phyloP scores from a whole-genome alignment of 495 filamentous ascomycete species.

The Viridothelium virens region DNA sequence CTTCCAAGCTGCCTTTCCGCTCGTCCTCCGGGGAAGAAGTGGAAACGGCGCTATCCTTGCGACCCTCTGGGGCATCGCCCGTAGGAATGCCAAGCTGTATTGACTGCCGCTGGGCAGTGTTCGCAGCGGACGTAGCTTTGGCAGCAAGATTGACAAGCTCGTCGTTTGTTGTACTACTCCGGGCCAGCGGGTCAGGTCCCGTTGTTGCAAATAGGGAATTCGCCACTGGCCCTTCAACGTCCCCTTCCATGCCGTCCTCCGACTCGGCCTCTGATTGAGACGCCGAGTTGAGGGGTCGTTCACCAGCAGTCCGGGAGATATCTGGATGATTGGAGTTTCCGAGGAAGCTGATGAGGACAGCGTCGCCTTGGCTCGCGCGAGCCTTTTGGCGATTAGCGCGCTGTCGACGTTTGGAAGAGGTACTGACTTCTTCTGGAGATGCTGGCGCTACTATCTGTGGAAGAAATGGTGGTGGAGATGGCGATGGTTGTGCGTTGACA shows the following conservation, averaged over 20 bases:
- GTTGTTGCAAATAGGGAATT: neutral
- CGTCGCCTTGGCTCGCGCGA: constrained; percentile 29
- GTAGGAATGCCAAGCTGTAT: constrained; percentile 6
- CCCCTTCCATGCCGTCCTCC: constrained; percentile 27
- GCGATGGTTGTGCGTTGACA: constrained; percentile 26
- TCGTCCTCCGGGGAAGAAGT: constrained; percentile 5
- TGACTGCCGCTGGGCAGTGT: neutral
- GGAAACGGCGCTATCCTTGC: constrained; percentile 10
- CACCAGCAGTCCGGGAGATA: constrained; percentile 26
- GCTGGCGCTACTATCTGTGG: constrained; percentile 14
- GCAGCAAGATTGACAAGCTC: constrained; percentile 9
- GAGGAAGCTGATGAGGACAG: constrained; percentile 27
- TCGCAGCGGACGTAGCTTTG: neutral
- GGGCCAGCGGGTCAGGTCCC: constrained; percentile 1
- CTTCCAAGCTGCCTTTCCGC: constrained; percentile 3
- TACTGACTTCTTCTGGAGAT: constrained; percentile 26
- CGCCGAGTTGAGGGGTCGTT: constrained; percentile 25
- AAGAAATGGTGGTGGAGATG: constrained; percentile 27
- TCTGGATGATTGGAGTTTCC: constrained; percentile 29
- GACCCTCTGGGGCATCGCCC: constrained; percentile 2
- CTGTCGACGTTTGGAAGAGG: constrained; percentile 25
- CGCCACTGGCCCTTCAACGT: constrained; percentile 14
- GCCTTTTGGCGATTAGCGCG: constrained; percentile 29
- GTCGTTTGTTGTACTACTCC: neutral
- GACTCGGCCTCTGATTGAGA: constrained; percentile 23